These are phyloP conservation scores for Tylopilus subfusipes DNA, from an alignment of 768 basidiomycete genomes.

Conservation along the genomic window DNA sequence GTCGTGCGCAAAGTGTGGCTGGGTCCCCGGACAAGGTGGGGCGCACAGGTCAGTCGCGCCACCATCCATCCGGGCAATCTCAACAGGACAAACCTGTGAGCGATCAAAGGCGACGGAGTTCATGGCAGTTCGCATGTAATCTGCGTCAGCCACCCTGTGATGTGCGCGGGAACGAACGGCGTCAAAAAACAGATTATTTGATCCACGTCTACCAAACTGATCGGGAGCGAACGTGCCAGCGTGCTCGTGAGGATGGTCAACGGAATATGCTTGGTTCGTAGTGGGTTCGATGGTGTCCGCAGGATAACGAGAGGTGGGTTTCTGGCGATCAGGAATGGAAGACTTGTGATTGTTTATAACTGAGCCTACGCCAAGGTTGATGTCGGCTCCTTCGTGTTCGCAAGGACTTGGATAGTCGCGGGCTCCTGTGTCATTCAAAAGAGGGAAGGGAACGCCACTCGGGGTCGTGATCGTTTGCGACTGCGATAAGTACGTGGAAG, in stretches of 20 bases:
- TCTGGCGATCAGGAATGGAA: slow-evolving; percentile 20
- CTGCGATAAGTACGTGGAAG: slow-evolving; percentile 33
- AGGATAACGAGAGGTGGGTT: slow-evolving; percentile 14
- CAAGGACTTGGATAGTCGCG: slow-evolving; percentile 17
- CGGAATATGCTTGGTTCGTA: slow-evolving; percentile 10
- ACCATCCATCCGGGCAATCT: slow-evolving; percentile 18
- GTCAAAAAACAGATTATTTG: slow-evolving; percentile 40
- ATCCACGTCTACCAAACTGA: slow-evolving; percentile 32
- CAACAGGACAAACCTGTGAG: slow-evolving; percentile 22
- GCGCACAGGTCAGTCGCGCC: slow-evolving; percentile 26
- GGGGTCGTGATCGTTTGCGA: slow-evolving; percentile 25
- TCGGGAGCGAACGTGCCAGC: slow-evolving; percentile 10
- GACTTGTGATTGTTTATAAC: slow-evolving; percentile 7
- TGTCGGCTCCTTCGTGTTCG: slow-evolving; percentile 21
- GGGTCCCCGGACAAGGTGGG: slow-evolving; percentile 17
- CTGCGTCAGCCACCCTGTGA: slow-evolving; percentile 24
- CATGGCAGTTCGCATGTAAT: slow-evolving; percentile 21
- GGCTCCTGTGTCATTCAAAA: slow-evolving; percentile 23
- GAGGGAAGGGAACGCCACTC: slow-evolving; percentile 23
- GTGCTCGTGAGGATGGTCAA: slow-evolving; percentile 16
- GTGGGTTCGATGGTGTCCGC: slow-evolving; percentile 13
- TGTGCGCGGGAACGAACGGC: slow-evolving; percentile 28
- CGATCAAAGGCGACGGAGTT: slow-evolving; percentile 19
- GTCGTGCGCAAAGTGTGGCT: slow-evolving; percentile 25
- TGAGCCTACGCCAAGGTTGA: slow-evolving; percentile 8